Base-by-base conservation (phyloP, 2,329 filamentous ascomycete genomes). In the Fusarium heterosporum region DNA sequence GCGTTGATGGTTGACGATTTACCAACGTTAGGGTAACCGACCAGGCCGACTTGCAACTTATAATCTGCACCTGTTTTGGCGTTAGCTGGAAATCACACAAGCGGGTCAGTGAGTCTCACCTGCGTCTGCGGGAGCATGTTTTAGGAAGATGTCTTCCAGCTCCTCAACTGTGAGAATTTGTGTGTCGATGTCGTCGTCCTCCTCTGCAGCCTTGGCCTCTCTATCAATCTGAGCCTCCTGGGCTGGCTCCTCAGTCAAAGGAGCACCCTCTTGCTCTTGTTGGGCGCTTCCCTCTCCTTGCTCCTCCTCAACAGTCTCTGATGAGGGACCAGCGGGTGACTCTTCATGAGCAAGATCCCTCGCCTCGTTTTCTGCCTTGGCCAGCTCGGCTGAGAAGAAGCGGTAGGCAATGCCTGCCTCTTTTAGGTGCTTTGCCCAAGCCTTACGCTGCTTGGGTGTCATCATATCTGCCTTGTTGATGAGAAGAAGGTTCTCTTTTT, bases 381-480 rank as follows among this genome's bases (percentile, higher is more conserved):
- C 96, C 60, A 99, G 79, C 62, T 92, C 89, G 2, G 96, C 96
- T 2, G 96, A 99, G 83, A 99, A 99, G 83, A 98, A 99, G 73
- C 91, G 92, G 83, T 96, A 99, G 53, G 92, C 88, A 74, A 99
- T 96, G 28, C 89, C 88, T 26, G 91, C 88, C 70, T 89, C 83
- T 70, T 90, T 90, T 71, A 99, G 93, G 75, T 97, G 93, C 70
- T 91, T 87, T 4, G 94, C 94, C 96, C 96, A 99, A 1, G 85
- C 83, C 68, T 86, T 86, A 68, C 96, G 85, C 81, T 99, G 96
- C 73, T 88, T 88, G 46, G 89, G 78, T 2, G 94, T 97, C 92
- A 99, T 94, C 96, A 99, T 97, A 80, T 99, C 96, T 43, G 96
- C 94, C 84, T 99, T 99, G 84, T 99, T 99, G 75, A 99, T 95